Percentiles rank a stretch among this genome's conserved stretches.
Conservation (phyloP, 2,329 filamentous ascomycete genomes). For the Alternaria brassicicola region DNA sequence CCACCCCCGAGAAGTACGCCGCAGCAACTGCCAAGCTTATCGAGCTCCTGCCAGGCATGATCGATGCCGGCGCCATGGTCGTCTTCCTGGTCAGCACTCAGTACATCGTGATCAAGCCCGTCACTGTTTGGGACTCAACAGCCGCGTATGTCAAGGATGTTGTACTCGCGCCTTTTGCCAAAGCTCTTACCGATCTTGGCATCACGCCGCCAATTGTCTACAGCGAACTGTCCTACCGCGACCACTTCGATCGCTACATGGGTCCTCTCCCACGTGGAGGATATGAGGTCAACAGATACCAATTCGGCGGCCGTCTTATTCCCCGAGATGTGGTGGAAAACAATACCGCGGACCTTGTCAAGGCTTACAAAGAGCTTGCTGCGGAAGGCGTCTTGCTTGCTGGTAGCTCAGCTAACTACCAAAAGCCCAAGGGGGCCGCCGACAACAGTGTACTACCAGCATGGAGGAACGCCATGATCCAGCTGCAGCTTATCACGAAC, state of each 20-base stretch:
- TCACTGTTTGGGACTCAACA: conserved; percentile 12
- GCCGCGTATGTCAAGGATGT: conserved; percentile 25
- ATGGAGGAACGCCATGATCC: conserved; percentile 29
- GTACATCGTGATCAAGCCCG: conserved; percentile 13
- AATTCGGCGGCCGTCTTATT: conserved; percentile 31
- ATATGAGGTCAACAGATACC: conserved; percentile 24
- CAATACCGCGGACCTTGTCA: conserved; percentile 22
- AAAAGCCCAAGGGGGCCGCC: conserved; percentile 15
- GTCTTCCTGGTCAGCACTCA: conserved; percentile 22
- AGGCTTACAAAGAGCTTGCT: conserved; percentile 18
- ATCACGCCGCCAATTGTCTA: conserved; percentile 32
- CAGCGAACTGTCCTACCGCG: conserved; percentile 27
- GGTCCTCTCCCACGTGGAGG: conserved; percentile 36
- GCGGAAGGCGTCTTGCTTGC: conserved; percentile 24
- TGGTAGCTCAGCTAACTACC: conserved; percentile 23
- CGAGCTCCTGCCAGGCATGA: conserved; percentile 25
- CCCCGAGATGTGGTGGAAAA: conserved; percentile 24
- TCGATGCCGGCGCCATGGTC: conserved; percentile 29
- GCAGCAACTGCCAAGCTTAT: conserved; percentile 16
- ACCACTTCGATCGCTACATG: conserved; percentile 33
- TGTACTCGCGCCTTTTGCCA: conserved; percentile 30
- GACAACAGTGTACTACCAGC: conserved; percentile 33
- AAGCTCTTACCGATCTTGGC: conserved; percentile 20
- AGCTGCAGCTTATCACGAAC: conserved; percentile 28
- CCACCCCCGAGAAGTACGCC: conserved; percentile 23